Evolutionary conservation across 202 grass and related monocot genomes (phyloP), one percentile per base, ranked within the genome.

Genomic region (Alloteropsis angusta): DNA sequence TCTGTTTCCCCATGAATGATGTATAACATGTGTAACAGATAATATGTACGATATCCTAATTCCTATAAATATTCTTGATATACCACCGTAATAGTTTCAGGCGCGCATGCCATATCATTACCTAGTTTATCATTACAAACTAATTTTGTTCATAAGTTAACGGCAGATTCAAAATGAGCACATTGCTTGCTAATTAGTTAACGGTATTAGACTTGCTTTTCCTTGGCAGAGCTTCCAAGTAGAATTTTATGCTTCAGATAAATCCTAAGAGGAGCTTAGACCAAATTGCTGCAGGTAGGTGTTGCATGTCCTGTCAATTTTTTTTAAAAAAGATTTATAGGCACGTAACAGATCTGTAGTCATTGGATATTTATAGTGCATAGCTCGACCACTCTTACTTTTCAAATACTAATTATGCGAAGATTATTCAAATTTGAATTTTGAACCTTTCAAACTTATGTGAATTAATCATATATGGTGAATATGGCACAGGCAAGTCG

Each of bases 1-100:
- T n/a, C n/a, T n/a, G n/a, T n/a, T n/a, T n/a, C n/a, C 44, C 18
- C 12, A 82, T 53, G 55, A 74, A 83, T 69, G 32, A 72, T 76
- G 60, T 43, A 86, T 34, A 65, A 16, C 56, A 16, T 10, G 56
- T 30, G 12, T 60, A 67, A n/a, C 16, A 45, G 23, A 45, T 21
- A 82, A 43, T 50, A 11, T 68, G 7, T 42, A 26, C 7, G 2
- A n/a, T n/a, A n/a, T n/a, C n/a, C n/a, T n/a, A n/a, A n/a, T 71
- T 46, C 14, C 28, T 37, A 73, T 38, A 25, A 4, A 57, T 36
- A 71, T n/a, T 30, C 1, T 39, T n/a, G 0, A 26, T 16, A 36
- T 37, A 46, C 57, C 55, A 78, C 30, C 21, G 72, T 57, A 78
- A 74, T 15, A 71, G 48, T 46, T 62, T 77, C 74, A 41, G 13